phyloP scores from a whole-genome alignment of 768 basidiomycete genomes.

The Tylopilus subfusipes region DNA sequence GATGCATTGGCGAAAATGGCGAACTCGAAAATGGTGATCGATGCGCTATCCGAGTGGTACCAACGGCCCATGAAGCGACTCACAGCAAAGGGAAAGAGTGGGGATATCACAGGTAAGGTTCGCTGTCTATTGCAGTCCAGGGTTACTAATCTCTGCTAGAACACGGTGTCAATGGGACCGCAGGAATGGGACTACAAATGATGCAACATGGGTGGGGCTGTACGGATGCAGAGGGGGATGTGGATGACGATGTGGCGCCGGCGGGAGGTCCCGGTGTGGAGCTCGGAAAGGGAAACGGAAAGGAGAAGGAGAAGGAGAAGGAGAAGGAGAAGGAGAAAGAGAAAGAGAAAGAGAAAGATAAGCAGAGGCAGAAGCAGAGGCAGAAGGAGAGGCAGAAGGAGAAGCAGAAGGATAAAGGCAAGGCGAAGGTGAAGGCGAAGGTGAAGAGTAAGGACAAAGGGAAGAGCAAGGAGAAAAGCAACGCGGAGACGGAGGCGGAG shows the following conservation, averaged over 20 bases:
- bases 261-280: no score
- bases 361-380: neutral
- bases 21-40: neutral
- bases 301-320: neutral
- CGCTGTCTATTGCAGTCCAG: neutral
- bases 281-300: neutral
- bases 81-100: neutral
- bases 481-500: no score
- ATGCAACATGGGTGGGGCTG: neutral
- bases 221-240: neutral
- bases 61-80: neutral
- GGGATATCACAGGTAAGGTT: neutral
- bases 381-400: no score
- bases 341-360: neutral
- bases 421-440: no score
- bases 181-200: neutral
- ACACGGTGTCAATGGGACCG: neutral
- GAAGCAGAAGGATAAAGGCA: no score
- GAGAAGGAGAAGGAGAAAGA: neutral
- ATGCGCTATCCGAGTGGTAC: neutral
- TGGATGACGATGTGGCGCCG: no score
- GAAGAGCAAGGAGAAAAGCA: no score
- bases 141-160: neutral
- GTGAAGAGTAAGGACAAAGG: no score
- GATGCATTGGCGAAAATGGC: no score